Conservation (phyloP, 108 stramenopile species). For the Discostella stelligeroides region DNA sequence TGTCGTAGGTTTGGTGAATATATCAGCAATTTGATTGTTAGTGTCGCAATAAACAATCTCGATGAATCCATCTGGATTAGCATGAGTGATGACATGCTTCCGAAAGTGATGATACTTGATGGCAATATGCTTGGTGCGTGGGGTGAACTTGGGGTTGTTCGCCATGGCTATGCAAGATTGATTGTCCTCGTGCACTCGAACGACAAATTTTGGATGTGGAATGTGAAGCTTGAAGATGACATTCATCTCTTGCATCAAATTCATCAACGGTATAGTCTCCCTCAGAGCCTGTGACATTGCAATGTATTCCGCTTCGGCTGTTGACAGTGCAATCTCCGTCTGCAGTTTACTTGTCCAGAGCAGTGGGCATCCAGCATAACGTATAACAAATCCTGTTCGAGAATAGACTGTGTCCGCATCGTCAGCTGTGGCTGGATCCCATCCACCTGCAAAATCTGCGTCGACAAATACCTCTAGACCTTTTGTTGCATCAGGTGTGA, state of each 20-base stretch:
- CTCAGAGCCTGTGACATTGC: too few species aligned
- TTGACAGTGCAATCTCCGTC: too few species aligned
- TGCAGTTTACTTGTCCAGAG: too few species aligned
- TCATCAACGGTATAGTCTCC: too few species aligned
- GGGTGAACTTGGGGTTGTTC: not conserved
- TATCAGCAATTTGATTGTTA: slow-evolving; percentile 34
- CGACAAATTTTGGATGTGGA: too few species aligned
- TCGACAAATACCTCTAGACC: slow-evolving; percentile 52
- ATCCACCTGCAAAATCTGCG: slow-evolving; percentile 55
- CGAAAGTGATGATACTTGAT: too few species aligned
- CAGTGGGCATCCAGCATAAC: not conserved
- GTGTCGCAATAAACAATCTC: slow-evolving; percentile 17
- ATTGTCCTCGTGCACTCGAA: too few species aligned
- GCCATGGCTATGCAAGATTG: slow-evolving; percentile 5
- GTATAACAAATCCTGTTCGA: slow-evolving; percentile 15
- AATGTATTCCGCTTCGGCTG: too few species aligned
- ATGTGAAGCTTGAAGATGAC: too few species aligned
- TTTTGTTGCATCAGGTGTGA: slow-evolving; percentile 24
- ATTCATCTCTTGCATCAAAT: too few species aligned
- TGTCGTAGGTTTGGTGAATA: slow-evolving; percentile 11
- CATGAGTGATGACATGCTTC: slow-evolving; percentile 2
- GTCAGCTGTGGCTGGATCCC: slow-evolving; percentile 15
- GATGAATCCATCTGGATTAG: too few species aligned
- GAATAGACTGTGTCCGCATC: slow-evolving; percentile 15
- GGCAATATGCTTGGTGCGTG: slow-evolving; percentile 2